Evolutionary conservation across 2,329 filamentous ascomycete genomes (phyloP).

Genomic region (Clonostachys byssicola): DNA sequence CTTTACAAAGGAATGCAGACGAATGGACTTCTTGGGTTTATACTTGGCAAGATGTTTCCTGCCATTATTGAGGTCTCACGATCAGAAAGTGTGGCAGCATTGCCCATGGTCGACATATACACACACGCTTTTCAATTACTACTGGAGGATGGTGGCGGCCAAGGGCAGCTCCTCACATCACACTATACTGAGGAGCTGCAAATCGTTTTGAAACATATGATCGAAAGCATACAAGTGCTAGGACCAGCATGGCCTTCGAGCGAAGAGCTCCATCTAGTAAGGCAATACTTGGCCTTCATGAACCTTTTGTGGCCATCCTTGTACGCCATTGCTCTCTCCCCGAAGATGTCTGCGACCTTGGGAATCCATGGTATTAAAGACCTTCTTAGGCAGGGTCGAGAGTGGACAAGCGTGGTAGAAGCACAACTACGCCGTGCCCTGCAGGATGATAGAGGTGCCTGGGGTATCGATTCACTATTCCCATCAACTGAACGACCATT

Average conservation of each 20-base stretch:
- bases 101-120: slow-evolving; percentile 47
- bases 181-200: too few relatives aligned
- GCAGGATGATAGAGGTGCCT: too few relatives aligned
- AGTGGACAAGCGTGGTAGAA: too few relatives aligned
- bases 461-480: too few relatives aligned
- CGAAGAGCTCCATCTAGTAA: slow-evolving; percentile 17
- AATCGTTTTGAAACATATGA: too few relatives aligned
- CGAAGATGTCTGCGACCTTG: background rate
- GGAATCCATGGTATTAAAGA: background rate
- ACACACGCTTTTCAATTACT: slow-evolving; percentile 31
- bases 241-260: slow-evolving; percentile 9
- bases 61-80: slow-evolving; percentile 38
- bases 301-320: slow-evolving; percentile 8
- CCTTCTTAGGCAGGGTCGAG: background rate
- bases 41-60: slow-evolving; percentile 49
- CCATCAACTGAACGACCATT: too few relatives aligned
- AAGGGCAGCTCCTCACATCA: too few relatives aligned
- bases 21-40: slow-evolving; percentile 38
- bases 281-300: slow-evolving; percentile 1
- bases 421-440: too few relatives aligned
- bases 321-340: slow-evolving; percentile 9
- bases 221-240: slow-evolving; percentile 7
- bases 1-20: slow-evolving; percentile 41
- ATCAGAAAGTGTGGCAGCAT: slow-evolving; percentile 24
- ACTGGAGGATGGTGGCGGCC: slow-evolving; percentile 18